Percentiles rank a stretch among this genome's conserved stretches.
Conservation (phyloP, 2,329 filamentous ascomycete species). For the Apiospora malaysiana region DNA sequence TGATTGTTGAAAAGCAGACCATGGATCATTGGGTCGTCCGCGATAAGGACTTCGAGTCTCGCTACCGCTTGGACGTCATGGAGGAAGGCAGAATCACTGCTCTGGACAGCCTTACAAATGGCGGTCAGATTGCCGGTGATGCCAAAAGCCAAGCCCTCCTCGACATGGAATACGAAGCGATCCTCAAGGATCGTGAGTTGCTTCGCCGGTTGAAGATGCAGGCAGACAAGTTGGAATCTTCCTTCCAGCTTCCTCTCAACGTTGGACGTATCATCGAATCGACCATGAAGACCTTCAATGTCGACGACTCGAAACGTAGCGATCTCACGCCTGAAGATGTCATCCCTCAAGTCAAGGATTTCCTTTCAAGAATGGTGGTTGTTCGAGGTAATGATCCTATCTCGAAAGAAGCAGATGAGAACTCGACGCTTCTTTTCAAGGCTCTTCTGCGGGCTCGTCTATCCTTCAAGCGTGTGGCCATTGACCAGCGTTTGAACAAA, state of each 20-base stretch:
- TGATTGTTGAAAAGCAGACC: conserved; percentile 89
- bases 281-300: conserved; percentile 87
- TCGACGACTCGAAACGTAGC: conserved; percentile 84
- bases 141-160: conserved; percentile 85
- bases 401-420: conserved; percentile 84
- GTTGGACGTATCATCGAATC: conserved; percentile 89
- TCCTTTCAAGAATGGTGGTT: conserved; percentile 80
- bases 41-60: conserved; percentile 76
- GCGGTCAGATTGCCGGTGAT: conserved; percentile 88
- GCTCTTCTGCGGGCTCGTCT: conserved; percentile 86
- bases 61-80: conserved; percentile 89
- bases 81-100: conserved; percentile 18
- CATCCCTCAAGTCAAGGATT: conserved; percentile 75
- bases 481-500: conserved; percentile 84
- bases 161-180: conserved; percentile 84
- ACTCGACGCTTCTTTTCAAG: conserved; percentile 91
- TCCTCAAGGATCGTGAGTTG: conserved; percentile 75
- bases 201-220: conserved; percentile 71
- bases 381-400: conserved; percentile 85
- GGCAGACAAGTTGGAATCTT: conserved; percentile 75
- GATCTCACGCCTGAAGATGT: conserved; percentile 89
- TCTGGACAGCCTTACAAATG: conserved; percentile 52
- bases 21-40: conserved; percentile 87
- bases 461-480: conserved; percentile 90
- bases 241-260: conserved; percentile 92